Conservation (phyloP, 345 rosid genomes). For the Punica granatum region DNA sequence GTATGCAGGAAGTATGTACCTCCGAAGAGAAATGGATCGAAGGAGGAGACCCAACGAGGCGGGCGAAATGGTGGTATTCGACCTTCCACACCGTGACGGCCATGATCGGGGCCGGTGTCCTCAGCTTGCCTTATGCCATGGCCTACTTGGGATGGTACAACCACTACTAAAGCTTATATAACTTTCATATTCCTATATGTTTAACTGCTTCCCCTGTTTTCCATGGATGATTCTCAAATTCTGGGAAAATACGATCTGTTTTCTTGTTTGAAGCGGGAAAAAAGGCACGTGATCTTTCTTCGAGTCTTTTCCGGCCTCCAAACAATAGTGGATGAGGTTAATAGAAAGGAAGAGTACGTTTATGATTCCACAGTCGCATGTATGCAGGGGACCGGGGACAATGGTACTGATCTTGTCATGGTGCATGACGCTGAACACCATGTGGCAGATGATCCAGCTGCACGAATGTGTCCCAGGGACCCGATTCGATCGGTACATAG, state of each 20-base stretch:
- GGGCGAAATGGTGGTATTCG: conserved; percentile 97
- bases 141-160: conserved; percentile 88
- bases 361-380: neutral
- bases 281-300: too few relatives aligned
- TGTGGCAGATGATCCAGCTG: conserved; percentile 97
- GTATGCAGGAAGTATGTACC: conserved; percentile 34
- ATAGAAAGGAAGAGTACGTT: too few relatives aligned
- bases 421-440: conserved; percentile 82
- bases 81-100: conserved; percentile 91
- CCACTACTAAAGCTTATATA: too few relatives aligned
- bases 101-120: conserved; percentile 98
- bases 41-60: conserved; percentile 45
- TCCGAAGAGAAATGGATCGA: conserved; percentile 50
- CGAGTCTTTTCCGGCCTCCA: too few relatives aligned
- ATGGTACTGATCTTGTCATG: conserved; percentile 58
- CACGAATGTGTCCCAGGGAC: conserved; percentile 89
- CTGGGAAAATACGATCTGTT: too few relatives aligned
- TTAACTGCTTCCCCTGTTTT: too few relatives aligned
- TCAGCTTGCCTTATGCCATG: conserved; percentile 93
- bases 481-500: conserved; percentile 84
- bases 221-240: neutral
- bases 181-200: neutral
- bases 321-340: too few relatives aligned
- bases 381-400: conserved; percentile 82
- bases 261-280: too few relatives aligned